These are phyloP conservation scores for Corniculantispora saksenae DNA, from an alignment of 2,329 filamentous ascomycete species.

Conservation along the genomic window DNA sequence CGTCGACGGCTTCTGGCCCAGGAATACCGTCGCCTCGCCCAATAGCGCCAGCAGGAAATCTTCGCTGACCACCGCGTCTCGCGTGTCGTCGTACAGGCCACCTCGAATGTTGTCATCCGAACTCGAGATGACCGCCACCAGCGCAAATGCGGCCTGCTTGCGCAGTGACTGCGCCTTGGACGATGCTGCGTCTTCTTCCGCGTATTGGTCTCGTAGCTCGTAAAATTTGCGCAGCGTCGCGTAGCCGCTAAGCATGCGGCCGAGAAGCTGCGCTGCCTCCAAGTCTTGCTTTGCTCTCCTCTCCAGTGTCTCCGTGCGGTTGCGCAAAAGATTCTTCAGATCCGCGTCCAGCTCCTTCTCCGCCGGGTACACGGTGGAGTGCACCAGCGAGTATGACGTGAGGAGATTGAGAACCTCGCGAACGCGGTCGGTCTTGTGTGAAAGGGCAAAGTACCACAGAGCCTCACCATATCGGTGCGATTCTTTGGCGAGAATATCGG, in stretches of 20 bases:
- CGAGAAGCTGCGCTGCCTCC: slow-evolving; percentile 79
- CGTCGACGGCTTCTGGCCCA: slow-evolving; percentile 57
- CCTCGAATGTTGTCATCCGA: slow-evolving; percentile 89
- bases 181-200: slow-evolving; percentile 30
- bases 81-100: slow-evolving; percentile 78
- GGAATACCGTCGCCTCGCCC: slow-evolving; percentile 78
- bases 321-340: slow-evolving; percentile 68
- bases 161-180: slow-evolving; percentile 59
- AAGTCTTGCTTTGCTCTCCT: slow-evolving; percentile 72
- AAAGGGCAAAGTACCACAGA: slow-evolving; percentile 86
- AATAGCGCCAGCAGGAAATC: slow-evolving; percentile 83
- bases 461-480: slow-evolving; percentile 82
- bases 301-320: slow-evolving; percentile 71
- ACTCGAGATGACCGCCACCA: slow-evolving; percentile 82
- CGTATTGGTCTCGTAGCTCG: slow-evolving; percentile 69
- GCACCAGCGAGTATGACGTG: slow-evolving; percentile 82
- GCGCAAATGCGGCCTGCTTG: slow-evolving; percentile 68
- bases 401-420: slow-evolving; percentile 84
- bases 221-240: slow-evolving; percentile 90
- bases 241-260: slow-evolving; percentile 86
- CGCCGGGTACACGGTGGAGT: slow-evolving; percentile 78
- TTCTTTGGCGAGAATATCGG: slow-evolving; percentile 71
- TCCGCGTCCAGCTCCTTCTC: slow-evolving; percentile 70
- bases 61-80: slow-evolving; percentile 82
- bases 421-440: slow-evolving; percentile 76